Evolutionary conservation across 768 basidiomycete species (phyloP), one percentile per base, ranked within the genome.

Genomic region (Calvatia gigantea): DNA sequence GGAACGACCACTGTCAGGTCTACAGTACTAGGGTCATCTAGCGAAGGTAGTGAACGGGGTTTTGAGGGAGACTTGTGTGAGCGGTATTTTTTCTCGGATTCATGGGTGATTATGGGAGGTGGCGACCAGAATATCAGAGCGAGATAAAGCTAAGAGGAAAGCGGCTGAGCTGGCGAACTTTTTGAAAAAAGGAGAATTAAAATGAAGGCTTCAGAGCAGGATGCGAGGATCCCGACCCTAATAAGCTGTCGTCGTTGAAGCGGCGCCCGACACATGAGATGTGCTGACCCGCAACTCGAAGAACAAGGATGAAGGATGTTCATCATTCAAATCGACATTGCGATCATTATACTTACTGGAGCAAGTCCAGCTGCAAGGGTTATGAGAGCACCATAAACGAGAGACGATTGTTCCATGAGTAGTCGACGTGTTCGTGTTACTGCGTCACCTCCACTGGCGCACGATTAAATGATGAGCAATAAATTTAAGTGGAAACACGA

Each of bases 281-380:
- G 63, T 62, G 65, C 72, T 60, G 70, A 77, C 89, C 85, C 84
- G 71, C 63, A 66, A 75, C 86, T 91, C 90, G 76, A 87, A 91
- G 89, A 91, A 92, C 89, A 92, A 92, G 89, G 89, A 92, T 92
- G 90, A 89, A 81, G 69, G 73, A 75, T 74, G 70, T 61, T 73
- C 86, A 89, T 89, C 89, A 71, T 64, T 27, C 56, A 17, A 56
- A 38, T 33, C 19, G 33, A 43, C 21, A 57, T 19, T 2, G 33
- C 37, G 28, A 17, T n/a, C 25, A 39, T 4, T 9, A 62, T 35
- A 73, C 77, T 73, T 64, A 79, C 77, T 65, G 70, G 62, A 44
- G 70, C 54, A 23, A 75, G 48, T 54, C 67, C 65, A 27, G 67
- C 69, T 19, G 61, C 63, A 14, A 71, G 58, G 19, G 74, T 42